phyloP scores from a whole-genome alignment of 1,284 basidiomycete species.

The Ceratobasidium sp. region DNA sequence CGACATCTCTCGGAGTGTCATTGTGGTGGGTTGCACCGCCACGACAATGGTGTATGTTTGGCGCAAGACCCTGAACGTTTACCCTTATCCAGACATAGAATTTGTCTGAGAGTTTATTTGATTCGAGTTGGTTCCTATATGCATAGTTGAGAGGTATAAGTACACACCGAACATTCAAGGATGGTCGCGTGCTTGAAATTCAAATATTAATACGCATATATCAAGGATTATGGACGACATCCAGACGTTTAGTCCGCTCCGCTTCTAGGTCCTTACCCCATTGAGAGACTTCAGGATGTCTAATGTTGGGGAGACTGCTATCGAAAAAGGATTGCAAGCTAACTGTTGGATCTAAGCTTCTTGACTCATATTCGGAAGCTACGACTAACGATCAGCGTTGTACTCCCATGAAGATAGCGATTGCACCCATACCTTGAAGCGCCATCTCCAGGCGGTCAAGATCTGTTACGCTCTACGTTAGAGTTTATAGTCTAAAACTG shows the following conservation, averaged over 20 bases:
- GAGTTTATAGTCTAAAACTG: not conserved
- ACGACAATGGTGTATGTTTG: constrained; percentile 26
- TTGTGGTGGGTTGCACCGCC: too few relatives aligned
- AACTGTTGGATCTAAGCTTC: constrained; percentile 49
- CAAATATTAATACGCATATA: not conserved
- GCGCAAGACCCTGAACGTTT: not conserved
- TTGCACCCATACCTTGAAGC: constrained; percentile 64
- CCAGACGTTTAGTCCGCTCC: constrained; percentile 53
- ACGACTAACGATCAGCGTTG: not conserved
- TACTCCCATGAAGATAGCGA: not conserved
- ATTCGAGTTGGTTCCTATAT: too few relatives aligned
- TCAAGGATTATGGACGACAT: not conserved
- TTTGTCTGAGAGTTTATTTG: too few relatives aligned
- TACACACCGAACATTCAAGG: too few relatives aligned
- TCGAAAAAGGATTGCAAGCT: constrained; percentile 77
- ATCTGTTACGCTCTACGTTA: constrained; percentile 56
- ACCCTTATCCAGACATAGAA: too few relatives aligned
- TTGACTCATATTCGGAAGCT: constrained; percentile 77
- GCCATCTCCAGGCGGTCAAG: constrained; percentile 94
- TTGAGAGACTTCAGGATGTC: constrained; percentile 74
- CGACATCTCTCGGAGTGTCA: not conserved
- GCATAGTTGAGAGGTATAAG: too few relatives aligned
- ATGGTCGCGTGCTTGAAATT: too few relatives aligned
- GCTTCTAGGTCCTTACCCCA: constrained; percentile 74
- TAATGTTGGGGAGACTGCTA: constrained; percentile 71